phyloP scores from a whole-genome alignment of 2,329 filamentous ascomycete species.

The Paracoccidioides lutzii region DNA sequence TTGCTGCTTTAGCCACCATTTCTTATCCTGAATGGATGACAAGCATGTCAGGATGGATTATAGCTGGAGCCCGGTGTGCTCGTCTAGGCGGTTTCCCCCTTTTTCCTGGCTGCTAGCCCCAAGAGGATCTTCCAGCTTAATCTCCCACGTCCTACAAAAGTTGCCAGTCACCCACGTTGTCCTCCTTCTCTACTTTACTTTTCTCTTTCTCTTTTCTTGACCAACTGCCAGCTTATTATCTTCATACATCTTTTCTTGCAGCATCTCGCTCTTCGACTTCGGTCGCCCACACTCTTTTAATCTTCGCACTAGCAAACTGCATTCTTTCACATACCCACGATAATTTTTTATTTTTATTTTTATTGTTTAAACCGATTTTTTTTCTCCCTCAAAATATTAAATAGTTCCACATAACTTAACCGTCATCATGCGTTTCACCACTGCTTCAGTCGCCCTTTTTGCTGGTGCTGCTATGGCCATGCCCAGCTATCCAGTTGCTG shows the following conservation, averaged over 20 bases:
- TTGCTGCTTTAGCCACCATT: background rate
- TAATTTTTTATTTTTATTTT: conserved; percentile 12
- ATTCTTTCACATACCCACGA: conserved; percentile 16
- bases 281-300: conserved; percentile 32
- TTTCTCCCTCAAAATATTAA: conserved; percentile 2
- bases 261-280: conserved; percentile 28
- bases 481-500: conserved; percentile 15
- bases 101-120: background rate
- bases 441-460: conserved; percentile 29
- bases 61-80: background rate
- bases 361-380: conserved; percentile 15
- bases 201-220: conserved; percentile 17
- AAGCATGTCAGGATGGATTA: background rate
- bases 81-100: background rate
- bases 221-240: conserved; percentile 13
- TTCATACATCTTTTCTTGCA: conserved; percentile 21
- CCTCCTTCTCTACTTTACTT: conserved; percentile 14
- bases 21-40: background rate
- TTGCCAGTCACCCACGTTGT: conserved; percentile 4
- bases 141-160: conserved; percentile 14
- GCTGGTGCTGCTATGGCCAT: conserved; percentile 29
- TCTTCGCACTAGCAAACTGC: conserved; percentile 22
- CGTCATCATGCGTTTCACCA: conserved; percentile 34
- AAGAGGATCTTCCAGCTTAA: conserved; percentile 10
- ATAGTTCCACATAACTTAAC: conserved; percentile 1